A percentile compares a stretch with the other conserved stretches of the same genome.
Conservation (phyloP, 345 rosid genomes). For the Eucalyptus tenuipes region DNA sequence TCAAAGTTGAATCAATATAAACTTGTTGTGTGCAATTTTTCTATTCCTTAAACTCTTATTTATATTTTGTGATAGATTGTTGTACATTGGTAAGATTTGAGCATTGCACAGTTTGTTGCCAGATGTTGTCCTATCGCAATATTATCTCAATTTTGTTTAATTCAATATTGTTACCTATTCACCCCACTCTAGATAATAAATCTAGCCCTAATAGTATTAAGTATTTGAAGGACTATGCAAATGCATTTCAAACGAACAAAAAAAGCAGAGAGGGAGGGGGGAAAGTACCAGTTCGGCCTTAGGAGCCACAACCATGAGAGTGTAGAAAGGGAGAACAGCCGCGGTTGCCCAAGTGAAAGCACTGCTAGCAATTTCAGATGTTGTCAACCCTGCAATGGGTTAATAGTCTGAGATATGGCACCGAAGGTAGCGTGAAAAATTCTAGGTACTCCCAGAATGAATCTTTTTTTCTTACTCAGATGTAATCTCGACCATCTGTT, state of each 20-base stretch:
- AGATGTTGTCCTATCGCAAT: no score
- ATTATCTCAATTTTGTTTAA: no score
- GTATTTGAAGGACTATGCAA: not conserved
- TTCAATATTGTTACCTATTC: no score
- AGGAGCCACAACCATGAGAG: slow-evolving; percentile 89
- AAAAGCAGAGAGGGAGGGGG: not conserved
- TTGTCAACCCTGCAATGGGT: slow-evolving; percentile 44
- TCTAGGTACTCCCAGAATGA: not conserved
- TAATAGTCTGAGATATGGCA: not conserved
- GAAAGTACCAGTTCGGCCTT: slow-evolving; percentile 50
- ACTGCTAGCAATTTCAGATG: slow-evolving; percentile 52
- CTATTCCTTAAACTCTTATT: no score
- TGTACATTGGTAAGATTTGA: no score
- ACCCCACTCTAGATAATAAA: no score
- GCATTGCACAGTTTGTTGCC: no score
- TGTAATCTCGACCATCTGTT: not conserved
- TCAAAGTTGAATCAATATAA: no score
- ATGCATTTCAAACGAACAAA: not conserved
- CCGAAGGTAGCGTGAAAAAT: not conserved
- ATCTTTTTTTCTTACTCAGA: not conserved
- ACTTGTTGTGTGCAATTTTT: no score
- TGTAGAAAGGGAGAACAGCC: slow-evolving; percentile 84
- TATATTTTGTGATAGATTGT: no score
- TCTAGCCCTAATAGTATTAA: not conserved
- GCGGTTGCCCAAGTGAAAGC: slow-evolving; percentile 64